A percentile compares a stretch with the other conserved stretches of the same genome.
Evolutionary conservation across 257 asterid species (phyloP).

Genomic region (Agastache rugosa): DNA sequence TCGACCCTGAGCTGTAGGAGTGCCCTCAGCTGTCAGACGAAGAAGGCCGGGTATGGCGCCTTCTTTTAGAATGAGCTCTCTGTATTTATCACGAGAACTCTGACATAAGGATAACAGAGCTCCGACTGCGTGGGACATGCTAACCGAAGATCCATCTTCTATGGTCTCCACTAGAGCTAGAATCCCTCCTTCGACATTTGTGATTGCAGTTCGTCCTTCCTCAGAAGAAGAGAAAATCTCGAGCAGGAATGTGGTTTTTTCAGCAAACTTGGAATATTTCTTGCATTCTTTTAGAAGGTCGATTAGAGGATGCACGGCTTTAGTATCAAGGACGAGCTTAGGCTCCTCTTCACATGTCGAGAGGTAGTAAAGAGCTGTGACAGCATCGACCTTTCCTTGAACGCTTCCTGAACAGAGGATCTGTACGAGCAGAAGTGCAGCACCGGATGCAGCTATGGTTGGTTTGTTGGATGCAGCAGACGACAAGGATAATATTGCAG

Average conservation of each 20-base stretch:
- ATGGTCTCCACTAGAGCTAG: constrained; percentile 77
- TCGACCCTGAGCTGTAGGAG: constrained; percentile 67
- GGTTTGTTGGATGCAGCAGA: constrained; percentile 75
- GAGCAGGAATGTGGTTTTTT: constrained; percentile 76
- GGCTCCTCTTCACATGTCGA: constrained; percentile 63
- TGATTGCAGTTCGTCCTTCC: constrained; percentile 72
- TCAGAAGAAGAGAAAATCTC: constrained; percentile 70
- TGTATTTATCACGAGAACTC: constrained; percentile 71
- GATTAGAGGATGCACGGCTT: constrained; percentile 72
- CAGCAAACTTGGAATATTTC: constrained; percentile 84
- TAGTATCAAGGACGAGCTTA: constrained; percentile 58
- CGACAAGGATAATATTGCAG: constrained; percentile 75
- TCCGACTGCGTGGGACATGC: constrained; percentile 83
- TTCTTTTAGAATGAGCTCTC: constrained; percentile 81
- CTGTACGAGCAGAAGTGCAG: constrained; percentile 65
- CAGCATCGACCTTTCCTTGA: constrained; percentile 87
- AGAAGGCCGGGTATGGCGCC: constrained; percentile 92
- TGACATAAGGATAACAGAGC: constrained; percentile 67
- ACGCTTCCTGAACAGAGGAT: constrained; percentile 78
- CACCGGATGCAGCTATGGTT: constrained; percentile 74
- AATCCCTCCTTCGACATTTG: constrained; percentile 67
- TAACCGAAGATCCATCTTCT: constrained; percentile 82
- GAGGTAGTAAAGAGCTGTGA: constrained; percentile 83
- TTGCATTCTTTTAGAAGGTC: constrained; percentile 81
- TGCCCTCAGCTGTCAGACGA: constrained; percentile 86